Conservation (phyloP, 495 filamentous ascomycete genomes). For the Xylaria palmicola region DNA sequence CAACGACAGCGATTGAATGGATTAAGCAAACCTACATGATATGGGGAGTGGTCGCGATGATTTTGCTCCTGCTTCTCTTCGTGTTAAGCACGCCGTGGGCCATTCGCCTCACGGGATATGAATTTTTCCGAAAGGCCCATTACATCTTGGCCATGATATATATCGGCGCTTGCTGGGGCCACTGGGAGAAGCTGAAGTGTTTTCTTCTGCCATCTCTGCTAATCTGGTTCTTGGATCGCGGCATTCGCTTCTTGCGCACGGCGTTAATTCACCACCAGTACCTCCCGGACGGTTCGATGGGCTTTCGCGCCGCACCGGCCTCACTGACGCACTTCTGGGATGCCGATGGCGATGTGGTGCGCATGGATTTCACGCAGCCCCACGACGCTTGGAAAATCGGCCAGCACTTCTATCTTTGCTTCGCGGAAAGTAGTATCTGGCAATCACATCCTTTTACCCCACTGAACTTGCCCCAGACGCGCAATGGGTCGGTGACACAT, state of each 20-base stretch:
- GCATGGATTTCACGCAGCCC: slow-evolving; percentile 55
- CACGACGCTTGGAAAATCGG: slow-evolving; percentile 59
- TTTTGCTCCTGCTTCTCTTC: slow-evolving; percentile 56
- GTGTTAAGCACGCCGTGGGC: slow-evolving; percentile 53
- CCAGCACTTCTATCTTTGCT: slow-evolving; percentile 67
- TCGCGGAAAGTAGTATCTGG: slow-evolving; percentile 59
- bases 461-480: slow-evolving; percentile 43
- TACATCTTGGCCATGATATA: slow-evolving; percentile 65
- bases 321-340: slow-evolving; percentile 49
- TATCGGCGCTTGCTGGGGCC: slow-evolving; percentile 65
- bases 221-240: slow-evolving; percentile 57
- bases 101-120: slow-evolving; percentile 63
- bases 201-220: slow-evolving; percentile 62
- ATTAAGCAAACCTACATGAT: slow-evolving; percentile 58
- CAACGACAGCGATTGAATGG: slow-evolving; percentile 48
- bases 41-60: slow-evolving; percentile 64
- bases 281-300: slow-evolving; percentile 34
- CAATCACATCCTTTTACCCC: slow-evolving; percentile 70
- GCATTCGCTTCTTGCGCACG: slow-evolving; percentile 47
- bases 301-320: slow-evolving; percentile 52
- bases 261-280: slow-evolving; percentile 54
- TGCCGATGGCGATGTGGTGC: slow-evolving; percentile 51
- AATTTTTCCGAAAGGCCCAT: slow-evolving; percentile 64
- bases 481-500: slow-evolving; percentile 43
- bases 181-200: slow-evolving; percentile 61